Percentiles rank a stretch among this genome's conserved stretches.
Evolutionary conservation across 1,284 basidiomycete genomes (phyloP).

Genomic region (Malassezia yamatoensis): DNA sequence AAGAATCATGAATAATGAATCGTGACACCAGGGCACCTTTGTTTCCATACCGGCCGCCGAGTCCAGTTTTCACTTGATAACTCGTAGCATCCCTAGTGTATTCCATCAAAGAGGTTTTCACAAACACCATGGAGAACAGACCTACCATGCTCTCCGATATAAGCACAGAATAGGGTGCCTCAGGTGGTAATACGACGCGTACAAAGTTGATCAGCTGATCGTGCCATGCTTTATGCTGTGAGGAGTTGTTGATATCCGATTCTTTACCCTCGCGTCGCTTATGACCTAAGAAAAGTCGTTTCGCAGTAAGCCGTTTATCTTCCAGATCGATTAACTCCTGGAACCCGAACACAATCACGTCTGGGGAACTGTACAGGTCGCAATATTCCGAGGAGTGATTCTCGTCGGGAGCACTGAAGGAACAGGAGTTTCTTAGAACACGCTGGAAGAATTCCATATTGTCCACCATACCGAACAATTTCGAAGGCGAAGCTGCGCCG

Average conservation of each 20-base stretch:
- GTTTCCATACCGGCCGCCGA: constrained; percentile 86
- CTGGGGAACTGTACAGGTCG: constrained; percentile 54
- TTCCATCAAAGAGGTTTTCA: constrained; percentile 55
- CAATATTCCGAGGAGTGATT: constrained; percentile 9
- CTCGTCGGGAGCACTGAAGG: constrained; percentile 7
- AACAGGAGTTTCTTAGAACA: constrained; percentile 27
- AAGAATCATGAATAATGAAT: constrained; percentile 70
- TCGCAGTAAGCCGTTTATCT: constrained; percentile 73
- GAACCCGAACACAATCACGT: constrained; percentile 84
- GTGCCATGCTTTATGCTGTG: constrained; percentile 29
- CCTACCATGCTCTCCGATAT: constrained; percentile 83
- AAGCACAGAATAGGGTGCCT: constrained; percentile 62
- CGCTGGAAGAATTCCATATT: constrained; percentile 32
- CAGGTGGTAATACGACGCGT: constrained; percentile 31
- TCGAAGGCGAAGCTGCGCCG: constrained; percentile 71
- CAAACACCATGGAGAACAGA: constrained; percentile 75
- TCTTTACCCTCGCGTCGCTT: constrained; percentile 16
- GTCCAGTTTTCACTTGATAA: constrained; percentile 75
- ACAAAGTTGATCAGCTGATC: constrained; percentile 32
- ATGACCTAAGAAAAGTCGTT: constrained; percentile 33
- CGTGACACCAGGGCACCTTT: constrained; percentile 89
- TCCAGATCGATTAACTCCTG: constrained; percentile 94
- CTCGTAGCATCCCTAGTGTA: constrained; percentile 63
- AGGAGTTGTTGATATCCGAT: background rate
- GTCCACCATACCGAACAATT: constrained; percentile 51